Evolutionary conservation across 805 yeast species (phyloP).

Genomic region (Candida koratica): DNA sequence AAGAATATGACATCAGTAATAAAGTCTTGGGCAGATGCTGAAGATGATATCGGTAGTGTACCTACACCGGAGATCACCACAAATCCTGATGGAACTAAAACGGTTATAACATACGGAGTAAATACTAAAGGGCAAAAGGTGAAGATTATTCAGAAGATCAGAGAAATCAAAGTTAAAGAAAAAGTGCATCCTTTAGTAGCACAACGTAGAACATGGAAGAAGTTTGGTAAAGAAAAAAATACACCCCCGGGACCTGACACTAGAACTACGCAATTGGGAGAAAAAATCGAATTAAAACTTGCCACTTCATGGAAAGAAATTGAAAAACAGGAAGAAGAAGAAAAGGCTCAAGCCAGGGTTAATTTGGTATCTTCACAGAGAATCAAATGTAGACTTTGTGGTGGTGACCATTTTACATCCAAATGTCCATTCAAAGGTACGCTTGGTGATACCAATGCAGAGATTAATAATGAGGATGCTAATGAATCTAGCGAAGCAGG

Average conservation of each 20-base stretch:
- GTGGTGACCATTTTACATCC: constrained; percentile 88
- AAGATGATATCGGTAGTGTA: constrained; percentile 49
- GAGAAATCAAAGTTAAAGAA: constrained; percentile 71
- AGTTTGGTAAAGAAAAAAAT: constrained; percentile 76
- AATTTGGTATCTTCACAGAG: constrained; percentile 38
- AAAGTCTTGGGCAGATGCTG: constrained; percentile 68
- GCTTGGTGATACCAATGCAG: constrained; percentile 47
- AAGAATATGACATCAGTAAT: constrained; percentile 24
- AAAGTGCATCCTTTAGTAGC: constrained; percentile 83
- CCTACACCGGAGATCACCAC: constrained; percentile 70
- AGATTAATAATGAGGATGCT: constrained; percentile 35
- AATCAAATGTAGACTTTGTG: constrained; percentile 83
- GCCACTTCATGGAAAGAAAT: constrained; percentile 74
- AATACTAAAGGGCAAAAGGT: constrained; percentile 80
- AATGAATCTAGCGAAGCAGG: constrained; percentile 14
- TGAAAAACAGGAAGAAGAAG: constrained; percentile 67
- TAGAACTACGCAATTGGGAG: constrained; percentile 85
- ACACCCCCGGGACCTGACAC: constrained; percentile 83
- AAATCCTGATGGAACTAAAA: constrained; percentile 86
- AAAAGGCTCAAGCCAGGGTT: constrained; percentile 44
- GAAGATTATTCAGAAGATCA: constrained; percentile 81
- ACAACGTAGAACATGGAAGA: constrained; percentile 80
- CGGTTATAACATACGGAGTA: constrained; percentile 71
- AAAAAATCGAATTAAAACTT: constrained; percentile 70
- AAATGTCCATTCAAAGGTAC: constrained; percentile 96